phyloP scores from a whole-genome alignment of 2,329 filamentous ascomycete genomes.

The Basipetospora chlamydospora region DNA sequence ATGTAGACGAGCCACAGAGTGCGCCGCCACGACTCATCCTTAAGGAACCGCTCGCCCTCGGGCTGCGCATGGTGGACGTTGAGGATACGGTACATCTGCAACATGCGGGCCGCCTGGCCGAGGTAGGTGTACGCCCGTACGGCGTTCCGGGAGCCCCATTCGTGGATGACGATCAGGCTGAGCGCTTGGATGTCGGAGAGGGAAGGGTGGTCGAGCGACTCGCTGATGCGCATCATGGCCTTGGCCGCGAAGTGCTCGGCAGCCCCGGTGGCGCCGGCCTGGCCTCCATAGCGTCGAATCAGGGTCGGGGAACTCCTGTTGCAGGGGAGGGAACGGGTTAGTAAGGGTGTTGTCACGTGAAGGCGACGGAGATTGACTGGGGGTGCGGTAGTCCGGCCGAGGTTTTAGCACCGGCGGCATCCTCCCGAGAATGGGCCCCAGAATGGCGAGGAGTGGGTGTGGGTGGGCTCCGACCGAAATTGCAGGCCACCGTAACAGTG shows the following conservation, averaged over 20 bases:
- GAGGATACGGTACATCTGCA: conserved; percentile 48
- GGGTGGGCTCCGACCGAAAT: too few relatives aligned
- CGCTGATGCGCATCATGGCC: conserved; percentile 40
- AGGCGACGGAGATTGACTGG: too few relatives aligned
- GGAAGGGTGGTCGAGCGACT: conserved; percentile 42
- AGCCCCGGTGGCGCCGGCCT: conserved; percentile 32
- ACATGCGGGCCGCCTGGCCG: conserved; percentile 48
- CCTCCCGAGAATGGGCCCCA: too few relatives aligned
- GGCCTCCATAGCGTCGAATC: conserved; percentile 44
- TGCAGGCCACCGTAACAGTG: too few relatives aligned
- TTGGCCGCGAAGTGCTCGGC: conserved; percentile 46
- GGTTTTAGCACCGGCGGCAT: too few relatives aligned
- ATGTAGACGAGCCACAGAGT: conserved; percentile 50
- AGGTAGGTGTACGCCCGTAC: conserved; percentile 49
- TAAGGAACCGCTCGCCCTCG: conserved; percentile 41
- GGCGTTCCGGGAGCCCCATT: conserved; percentile 47
- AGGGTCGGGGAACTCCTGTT: conserved; percentile 39
- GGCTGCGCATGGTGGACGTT: conserved; percentile 38
- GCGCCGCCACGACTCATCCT: conserved; percentile 46
- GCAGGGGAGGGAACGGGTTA: conserved; percentile 3
- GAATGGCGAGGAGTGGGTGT: too few relatives aligned
- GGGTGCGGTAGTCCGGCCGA: too few relatives aligned
- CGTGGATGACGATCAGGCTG: conserved; percentile 46
- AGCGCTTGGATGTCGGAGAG: conserved; percentile 47
- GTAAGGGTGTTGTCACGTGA: conserved; percentile 1